These are phyloP conservation scores for Lactuca sativa DNA, from an alignment of 129 eudicot species.

Conservation along the genomic window DNA sequence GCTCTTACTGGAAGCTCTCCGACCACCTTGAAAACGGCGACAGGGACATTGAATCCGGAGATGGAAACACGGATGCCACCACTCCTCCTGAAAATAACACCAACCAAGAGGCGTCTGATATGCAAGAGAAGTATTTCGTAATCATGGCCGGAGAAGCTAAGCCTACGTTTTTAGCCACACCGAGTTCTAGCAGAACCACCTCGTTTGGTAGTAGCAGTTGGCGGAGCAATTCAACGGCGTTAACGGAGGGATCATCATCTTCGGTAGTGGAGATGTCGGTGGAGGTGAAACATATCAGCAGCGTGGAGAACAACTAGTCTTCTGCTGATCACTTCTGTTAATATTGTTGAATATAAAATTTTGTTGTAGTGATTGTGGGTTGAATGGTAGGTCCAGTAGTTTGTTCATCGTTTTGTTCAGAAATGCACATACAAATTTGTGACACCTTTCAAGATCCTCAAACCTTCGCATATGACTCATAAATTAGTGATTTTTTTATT, in stretches of 20 bases:
- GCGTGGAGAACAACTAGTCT: constrained; percentile 14
- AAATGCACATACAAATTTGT: not conserved
- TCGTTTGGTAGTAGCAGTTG: constrained; percentile 59
- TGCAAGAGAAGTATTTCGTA: constrained; percentile 52
- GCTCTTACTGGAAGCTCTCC: constrained; percentile 84
- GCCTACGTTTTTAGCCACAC: constrained; percentile 66
- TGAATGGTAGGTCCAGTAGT: not conserved
- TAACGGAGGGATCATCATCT: constrained; percentile 23
- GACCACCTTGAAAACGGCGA: constrained; percentile 37
- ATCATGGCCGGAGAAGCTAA: constrained; percentile 71
- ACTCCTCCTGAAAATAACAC: constrained; percentile 2
- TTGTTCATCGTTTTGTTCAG: not conserved
- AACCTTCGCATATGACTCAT: not conserved
- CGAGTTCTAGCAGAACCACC: constrained; percentile 55
- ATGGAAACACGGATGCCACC: constrained; percentile 10
- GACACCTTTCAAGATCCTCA: not conserved
- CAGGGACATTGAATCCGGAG: constrained; percentile 48
- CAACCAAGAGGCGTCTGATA: constrained; percentile 19
- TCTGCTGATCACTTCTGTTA: not conserved
- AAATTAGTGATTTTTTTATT: not conserved
- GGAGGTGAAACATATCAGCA: not conserved
- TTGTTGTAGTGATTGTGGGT: not conserved
- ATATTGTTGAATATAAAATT: not conserved
- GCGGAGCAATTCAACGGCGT: constrained; percentile 25
- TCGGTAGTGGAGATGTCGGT: constrained; percentile 25